phyloP scores from a whole-genome alignment of 441 rosid genomes.

The Euphorbia corollata region DNA sequence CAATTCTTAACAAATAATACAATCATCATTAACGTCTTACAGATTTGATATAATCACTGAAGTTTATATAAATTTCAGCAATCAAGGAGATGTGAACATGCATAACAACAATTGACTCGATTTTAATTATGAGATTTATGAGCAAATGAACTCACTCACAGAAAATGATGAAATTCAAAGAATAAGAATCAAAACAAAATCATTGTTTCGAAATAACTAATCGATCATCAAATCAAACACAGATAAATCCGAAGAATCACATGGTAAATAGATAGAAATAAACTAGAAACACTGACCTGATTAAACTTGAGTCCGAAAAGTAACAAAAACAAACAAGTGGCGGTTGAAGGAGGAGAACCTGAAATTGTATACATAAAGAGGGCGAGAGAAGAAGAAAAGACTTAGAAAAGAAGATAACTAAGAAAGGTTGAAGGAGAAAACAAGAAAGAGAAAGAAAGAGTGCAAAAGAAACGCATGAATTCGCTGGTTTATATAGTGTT shows the following conservation, averaged over 20 bases:
- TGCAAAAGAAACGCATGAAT: neutral
- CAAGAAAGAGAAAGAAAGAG: neutral
- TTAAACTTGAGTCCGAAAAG: neutral
- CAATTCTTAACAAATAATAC: neutral
- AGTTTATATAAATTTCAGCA: neutral
- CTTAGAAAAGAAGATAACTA: constrained; percentile 5
- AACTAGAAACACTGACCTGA: constrained; percentile 10
- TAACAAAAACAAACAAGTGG: neutral
- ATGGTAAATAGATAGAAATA: neutral
- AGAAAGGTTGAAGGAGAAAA: neutral
- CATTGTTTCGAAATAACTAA: no score
- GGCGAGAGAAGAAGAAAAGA: neutral
- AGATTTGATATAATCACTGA: neutral
- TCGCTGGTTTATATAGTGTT: constrained; percentile 9
- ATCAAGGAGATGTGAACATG: neutral
- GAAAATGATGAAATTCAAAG: neutral
- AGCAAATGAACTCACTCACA: constrained; percentile 5
- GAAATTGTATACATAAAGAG: neutral
- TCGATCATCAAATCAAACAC: constrained; percentile 9
- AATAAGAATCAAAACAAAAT: neutral
- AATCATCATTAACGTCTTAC: no score
- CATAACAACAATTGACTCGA: neutral
- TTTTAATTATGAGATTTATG: neutral
- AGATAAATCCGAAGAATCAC: neutral
- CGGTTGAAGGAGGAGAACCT: neutral